Evolutionary conservation across 257 asterid genomes (phyloP), one percentile per base, ranked within the genome.

Genomic region (Fraxinus anomala): DNA sequence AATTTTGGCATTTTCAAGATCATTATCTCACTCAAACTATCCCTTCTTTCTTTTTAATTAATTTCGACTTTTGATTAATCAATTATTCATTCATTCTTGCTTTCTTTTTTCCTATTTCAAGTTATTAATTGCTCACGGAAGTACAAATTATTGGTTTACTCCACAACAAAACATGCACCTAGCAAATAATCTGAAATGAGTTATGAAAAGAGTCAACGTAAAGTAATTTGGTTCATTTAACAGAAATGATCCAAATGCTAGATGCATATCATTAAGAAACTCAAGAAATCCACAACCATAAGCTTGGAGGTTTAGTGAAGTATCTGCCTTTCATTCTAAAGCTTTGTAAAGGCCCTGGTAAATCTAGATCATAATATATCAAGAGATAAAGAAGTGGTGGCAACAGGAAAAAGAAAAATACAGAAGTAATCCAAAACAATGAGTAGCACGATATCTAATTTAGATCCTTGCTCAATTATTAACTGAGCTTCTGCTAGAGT

Each of bases 401-500:
- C 66, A 39, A 56, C 63, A 51, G 63, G 67, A 49, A 61, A 77
- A 73, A 51, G 54, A 36, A 44, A 24, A 65, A 77, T 65, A 37
- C 63, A 44, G 70, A 69, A 76, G 37, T 26, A 75, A 40, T 61
- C 19, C 8, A 39, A 51, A 23, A 34, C 51, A 28, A 67, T 73
- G 63, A 76, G 61, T 11, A 12, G 26, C 11, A 51, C 54, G 28
- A 73, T 7, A 44, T 26, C 51, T 73, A 37, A 39, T 77, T 79
- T 68, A 87, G 76, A 79, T 83, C 66, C 79, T 76, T 74, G 82
- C 76, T n/a, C 82, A 73, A 78, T 83, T 87, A 74, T 36, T 80
- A 73, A 56, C 72, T 28, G 85, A 75, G n/a, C 77, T 81, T 87
- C 72, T 82, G 84, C 83, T 80, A 44, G 89, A 79, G 78, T 79